Conservation (phyloP, 2,329 filamentous ascomycete genomes). For the Orbilia oligospora region DNA sequence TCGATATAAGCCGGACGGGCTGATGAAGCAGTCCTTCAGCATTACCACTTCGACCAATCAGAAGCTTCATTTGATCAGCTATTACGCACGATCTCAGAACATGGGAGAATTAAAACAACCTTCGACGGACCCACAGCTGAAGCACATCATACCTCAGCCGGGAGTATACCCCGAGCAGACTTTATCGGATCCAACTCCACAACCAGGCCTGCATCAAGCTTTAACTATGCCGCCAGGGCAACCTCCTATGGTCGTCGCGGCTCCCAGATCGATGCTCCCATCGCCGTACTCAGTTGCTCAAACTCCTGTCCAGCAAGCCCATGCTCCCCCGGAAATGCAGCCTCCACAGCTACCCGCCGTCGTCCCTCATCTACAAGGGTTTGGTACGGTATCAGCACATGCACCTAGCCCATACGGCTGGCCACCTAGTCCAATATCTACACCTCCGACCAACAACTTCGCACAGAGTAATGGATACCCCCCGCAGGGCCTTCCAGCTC, state of each 20-base stretch:
- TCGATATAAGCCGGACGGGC: conserved; percentile 92
- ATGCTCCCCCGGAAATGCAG: conserved; percentile 68
- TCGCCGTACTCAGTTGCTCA: conserved; percentile 67
- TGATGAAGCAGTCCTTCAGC: conserved; percentile 99
- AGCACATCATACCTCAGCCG: conserved; percentile 87
- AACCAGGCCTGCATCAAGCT: conserved; percentile 75
- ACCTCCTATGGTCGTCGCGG: conserved; percentile 70
- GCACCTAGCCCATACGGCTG: conserved; percentile 63
- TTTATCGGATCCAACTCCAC: conserved; percentile 83
- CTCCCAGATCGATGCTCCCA: conserved; percentile 73
- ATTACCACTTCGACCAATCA: conserved; percentile 92
- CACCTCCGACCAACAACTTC: conserved; percentile 63
- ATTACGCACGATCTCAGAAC: conserved; percentile 84
- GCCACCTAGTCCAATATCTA: conserved; percentile 65
- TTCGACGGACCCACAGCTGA: conserved; percentile 81
- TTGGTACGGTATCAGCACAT: conserved; percentile 53
- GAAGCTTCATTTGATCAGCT: conserved; percentile 97
- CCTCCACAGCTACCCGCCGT: conserved; percentile 64
- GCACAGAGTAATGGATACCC: conserved; percentile 35
- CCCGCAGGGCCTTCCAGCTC: conserved; percentile 33
- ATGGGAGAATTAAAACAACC: conserved; percentile 77
- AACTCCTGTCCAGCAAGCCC: conserved; percentile 65
- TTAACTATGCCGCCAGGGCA: conserved; percentile 43
- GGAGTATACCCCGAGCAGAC: conserved; percentile 96
- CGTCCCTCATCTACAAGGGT: conserved; percentile 54